phyloP scores from a whole-genome alignment of 108 stramenopile genomes.

The Parietichytrium sp. region DNA sequence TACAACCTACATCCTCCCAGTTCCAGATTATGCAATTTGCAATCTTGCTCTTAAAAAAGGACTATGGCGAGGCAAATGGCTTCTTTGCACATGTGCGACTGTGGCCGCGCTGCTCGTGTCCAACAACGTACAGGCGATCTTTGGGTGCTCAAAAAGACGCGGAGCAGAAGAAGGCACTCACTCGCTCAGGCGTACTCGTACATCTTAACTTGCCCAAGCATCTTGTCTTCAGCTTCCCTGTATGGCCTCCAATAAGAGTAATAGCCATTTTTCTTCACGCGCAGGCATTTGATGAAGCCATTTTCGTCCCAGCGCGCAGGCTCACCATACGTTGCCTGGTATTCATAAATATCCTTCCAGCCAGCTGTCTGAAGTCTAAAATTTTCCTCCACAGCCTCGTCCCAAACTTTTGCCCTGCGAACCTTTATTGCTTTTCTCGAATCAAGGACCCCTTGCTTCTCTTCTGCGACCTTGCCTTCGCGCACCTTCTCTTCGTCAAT shows the following conservation, averaged over 20 bases:
- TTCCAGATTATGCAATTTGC: too few relatives aligned
- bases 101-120: too few relatives aligned
- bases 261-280: conserved; percentile 44
- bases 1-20: too few relatives aligned
- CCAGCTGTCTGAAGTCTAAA: conserved; percentile 39
- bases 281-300: conserved; percentile 46
- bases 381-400: conserved; percentile 37
- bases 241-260: conserved; percentile 44
- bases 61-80: too few relatives aligned
- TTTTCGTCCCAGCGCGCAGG: conserved; percentile 42
- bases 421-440: conserved; percentile 14
- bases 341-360: conserved; percentile 37
- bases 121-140: too few relatives aligned
- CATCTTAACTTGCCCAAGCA: conserved; percentile 38
- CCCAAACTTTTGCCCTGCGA: conserved; percentile 33
- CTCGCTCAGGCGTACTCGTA: too few relatives aligned
- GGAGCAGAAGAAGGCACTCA: too few relatives aligned
- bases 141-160: too few relatives aligned
- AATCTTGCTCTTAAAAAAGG: too few relatives aligned
- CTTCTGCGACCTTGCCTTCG: too few relatives aligned
- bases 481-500: too few relatives aligned
- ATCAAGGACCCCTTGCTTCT: not conserved
- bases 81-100: too few relatives aligned
- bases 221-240: conserved; percentile 43
- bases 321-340: not conserved